These are phyloP conservation scores for Neospermospora avenae DNA, from an alignment of 2,329 filamentous ascomycete genomes.

Conservation along the genomic window DNA sequence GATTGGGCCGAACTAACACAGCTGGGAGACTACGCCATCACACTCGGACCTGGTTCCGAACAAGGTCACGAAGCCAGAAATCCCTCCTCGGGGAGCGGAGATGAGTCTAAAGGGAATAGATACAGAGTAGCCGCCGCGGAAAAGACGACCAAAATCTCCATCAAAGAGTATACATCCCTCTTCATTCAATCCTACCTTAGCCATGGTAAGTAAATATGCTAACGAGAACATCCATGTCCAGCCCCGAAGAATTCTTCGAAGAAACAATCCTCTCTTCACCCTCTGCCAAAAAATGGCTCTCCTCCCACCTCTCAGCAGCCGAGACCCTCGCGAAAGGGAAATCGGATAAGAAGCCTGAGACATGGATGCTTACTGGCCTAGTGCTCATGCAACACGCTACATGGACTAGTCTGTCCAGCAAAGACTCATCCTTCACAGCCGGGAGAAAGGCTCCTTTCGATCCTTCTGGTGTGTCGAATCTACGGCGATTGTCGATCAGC, in stretches of 20 bases:
- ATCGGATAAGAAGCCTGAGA: slow-evolving; percentile 11
- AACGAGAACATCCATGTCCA: no score
- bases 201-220: no score
- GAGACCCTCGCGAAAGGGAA: slow-evolving; percentile 14
- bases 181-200: background rate
- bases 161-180: slow-evolving; percentile 21
- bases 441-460: slow-evolving; percentile 25
- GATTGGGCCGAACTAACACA: slow-evolving; percentile 17
- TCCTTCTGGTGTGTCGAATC: slow-evolving; percentile 17
- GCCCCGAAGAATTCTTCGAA: slow-evolving; percentile 22
- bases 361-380: slow-evolving; percentile 28
- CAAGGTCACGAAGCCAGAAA: slow-evolving; percentile 15
- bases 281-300: slow-evolving; percentile 25
- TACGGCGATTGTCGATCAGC: slow-evolving; percentile 23
- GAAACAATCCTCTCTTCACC: slow-evolving; percentile 20
- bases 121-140: slow-evolving; percentile 26
- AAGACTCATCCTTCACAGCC: slow-evolving; percentile 16
- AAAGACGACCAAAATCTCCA: slow-evolving; percentile 22
- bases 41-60: slow-evolving; percentile 18
- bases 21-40: slow-evolving; percentile 25
- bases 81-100: background rate
- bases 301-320: slow-evolving; percentile 24
- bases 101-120: slow-evolving; percentile 13
- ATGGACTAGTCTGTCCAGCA: slow-evolving; percentile 23
- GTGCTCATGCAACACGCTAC: slow-evolving; percentile 30